phyloP scores from a whole-genome alignment of 306 rosid species.

The Acacia melanoxylon region DNA sequence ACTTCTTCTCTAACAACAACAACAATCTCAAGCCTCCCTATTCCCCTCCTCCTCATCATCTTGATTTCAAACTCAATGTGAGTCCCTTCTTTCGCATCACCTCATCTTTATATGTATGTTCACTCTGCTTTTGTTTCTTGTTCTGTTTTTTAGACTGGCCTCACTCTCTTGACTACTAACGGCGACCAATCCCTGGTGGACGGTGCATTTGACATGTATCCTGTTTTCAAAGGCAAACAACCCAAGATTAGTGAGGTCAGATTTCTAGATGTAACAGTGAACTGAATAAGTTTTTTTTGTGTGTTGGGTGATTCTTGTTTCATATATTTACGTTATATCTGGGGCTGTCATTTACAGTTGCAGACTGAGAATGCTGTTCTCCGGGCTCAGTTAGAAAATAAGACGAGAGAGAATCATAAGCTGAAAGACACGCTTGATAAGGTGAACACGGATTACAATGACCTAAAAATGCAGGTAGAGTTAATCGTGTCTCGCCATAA shows the following conservation, averaged over 20 bases:
- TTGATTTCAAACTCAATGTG: slow-evolving; percentile 61
- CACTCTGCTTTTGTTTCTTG: neutral
- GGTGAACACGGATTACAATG: slow-evolving; percentile 44
- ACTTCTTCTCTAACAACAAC: slow-evolving; percentile 54
- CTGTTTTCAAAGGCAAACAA: slow-evolving; percentile 42
- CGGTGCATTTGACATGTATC: slow-evolving; percentile 23
- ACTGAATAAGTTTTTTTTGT: neutral
- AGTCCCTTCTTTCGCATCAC: neutral
- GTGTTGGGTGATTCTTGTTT: neutral
- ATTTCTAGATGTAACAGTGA: neutral
- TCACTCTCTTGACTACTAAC: slow-evolving; percentile 65
- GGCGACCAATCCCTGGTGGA: slow-evolving; percentile 69
- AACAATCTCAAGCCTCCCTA: neutral
- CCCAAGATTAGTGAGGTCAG: slow-evolving; percentile 52
- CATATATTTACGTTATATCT: neutral
- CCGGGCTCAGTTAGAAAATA: slow-evolving; percentile 54
- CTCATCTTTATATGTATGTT: neutral
- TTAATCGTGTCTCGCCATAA: slow-evolving; percentile 40
- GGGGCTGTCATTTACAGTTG: neutral
- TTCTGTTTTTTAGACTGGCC: slow-evolving; percentile 50
- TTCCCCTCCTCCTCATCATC: neutral
- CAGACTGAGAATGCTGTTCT: slow-evolving; percentile 67
- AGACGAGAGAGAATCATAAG: slow-evolving; percentile 56
- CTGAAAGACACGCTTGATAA: slow-evolving; percentile 48
- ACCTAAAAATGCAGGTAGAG: slow-evolving; percentile 48